Base-by-base conservation (phyloP, 768 basidiomycete genomes). In the Termitomyces sp. region DNA sequence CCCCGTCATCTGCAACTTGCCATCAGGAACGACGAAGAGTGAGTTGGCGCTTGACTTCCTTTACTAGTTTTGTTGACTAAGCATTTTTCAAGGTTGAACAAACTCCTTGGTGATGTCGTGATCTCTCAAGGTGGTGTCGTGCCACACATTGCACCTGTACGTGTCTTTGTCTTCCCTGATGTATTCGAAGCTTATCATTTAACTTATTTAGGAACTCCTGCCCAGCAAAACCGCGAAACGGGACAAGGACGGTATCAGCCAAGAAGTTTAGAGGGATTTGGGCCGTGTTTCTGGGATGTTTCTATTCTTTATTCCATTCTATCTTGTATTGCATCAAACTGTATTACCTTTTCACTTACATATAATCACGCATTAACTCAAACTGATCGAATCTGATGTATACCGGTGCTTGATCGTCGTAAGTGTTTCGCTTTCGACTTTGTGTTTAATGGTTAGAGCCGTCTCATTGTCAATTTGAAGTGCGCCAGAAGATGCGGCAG, bases 1-100 rank as follows among this genome's bases (percentile, higher is more conserved):
- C 94, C 93, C 55, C 87, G 94, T 67, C 94, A 95, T 75, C 74
- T 95, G 49, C 94, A 95, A 69, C 85, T 95, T 55, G 93, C 94
- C 63, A 93, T 95, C 74, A 84, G 93, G 64, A 93, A 94, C 72
- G 91, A 93, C 59, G 92, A 94, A 71, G 92, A 89, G 87, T 88
- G 55, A 9, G 72, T 72, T 26, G 37, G 45, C 7, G 36, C 20
- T 54, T 32, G 27, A 1, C 14, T 27, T 30, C 14, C 20, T 2
- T 46, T 53, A 46, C 32, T 42, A n/a, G 2, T 10, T 22, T 34
- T 10, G 58, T 5, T 3, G n/a, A 33, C 59, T 44, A 24, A 44
- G 45, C 37, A 22, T 33, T 10, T 39, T 34, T 37, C 37, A 50
- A 83, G 82, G 72, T 69, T 90, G 69, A 86, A 88, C 77, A 87